phyloP scores from a whole-genome alignment of 1,139 yeast species.

The Yamadazyma siamensis region DNA sequence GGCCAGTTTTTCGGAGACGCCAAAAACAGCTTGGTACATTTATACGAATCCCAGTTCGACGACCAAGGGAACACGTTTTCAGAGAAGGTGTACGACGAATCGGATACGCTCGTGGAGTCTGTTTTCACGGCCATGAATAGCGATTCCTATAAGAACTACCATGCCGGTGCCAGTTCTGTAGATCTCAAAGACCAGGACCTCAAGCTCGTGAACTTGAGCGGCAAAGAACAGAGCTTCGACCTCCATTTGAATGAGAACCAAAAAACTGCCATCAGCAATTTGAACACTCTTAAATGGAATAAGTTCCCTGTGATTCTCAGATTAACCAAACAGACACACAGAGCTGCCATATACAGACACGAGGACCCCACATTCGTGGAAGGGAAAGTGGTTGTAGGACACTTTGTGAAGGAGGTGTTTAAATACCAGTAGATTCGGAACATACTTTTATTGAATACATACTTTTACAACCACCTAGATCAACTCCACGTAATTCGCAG shows the following conservation, averaged over 20 bases:
- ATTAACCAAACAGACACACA: conserved; percentile 66
- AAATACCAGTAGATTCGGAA: conserved; percentile 5
- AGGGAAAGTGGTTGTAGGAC: conserved; percentile 65
- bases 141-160: conserved; percentile 21
- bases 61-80: conserved; percentile 9
- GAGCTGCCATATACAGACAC: conserved; percentile 74
- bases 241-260: conserved; percentile 44
- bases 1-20: conserved; percentile 25
- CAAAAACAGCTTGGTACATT: conserved; percentile 27
- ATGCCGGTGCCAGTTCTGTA: conserved; percentile 9
- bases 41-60: conserved; percentile 19
- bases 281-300: conserved; percentile 62
- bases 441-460: no score
- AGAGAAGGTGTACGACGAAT: conserved; percentile 42
- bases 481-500: conserved; percentile 92
- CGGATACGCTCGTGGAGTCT: conserved; percentile 56
- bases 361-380: conserved; percentile 53
- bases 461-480: conserved; percentile 39
- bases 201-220: conserved; percentile 14
- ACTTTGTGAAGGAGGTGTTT: conserved; percentile 50
- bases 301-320: conserved; percentile 71
- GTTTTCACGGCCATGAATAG: conserved; percentile 54
- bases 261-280: conserved; percentile 47
- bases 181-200: conserved; percentile 1
- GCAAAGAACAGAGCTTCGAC: conserved; percentile 24